Evolutionary conservation across 805 yeast species (phyloP).

Genomic region (Hanseniaspora singularis): DNA sequence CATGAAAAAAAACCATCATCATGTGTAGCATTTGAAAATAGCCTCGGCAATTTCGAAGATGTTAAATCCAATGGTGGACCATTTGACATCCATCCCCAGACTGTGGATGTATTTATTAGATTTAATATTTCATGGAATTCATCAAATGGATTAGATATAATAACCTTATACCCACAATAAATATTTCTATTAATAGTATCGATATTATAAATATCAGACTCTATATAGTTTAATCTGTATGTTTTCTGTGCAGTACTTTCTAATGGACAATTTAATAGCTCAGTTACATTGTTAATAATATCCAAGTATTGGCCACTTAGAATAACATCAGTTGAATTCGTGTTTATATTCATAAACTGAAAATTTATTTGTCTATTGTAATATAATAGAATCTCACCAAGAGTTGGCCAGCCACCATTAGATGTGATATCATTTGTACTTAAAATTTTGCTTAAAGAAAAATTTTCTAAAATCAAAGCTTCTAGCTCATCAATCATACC

Average conservation of each 20-base stretch:
- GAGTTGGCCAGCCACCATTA: slow-evolving; percentile 5
- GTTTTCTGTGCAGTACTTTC: too few relatives aligned
- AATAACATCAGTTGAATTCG: background rate
- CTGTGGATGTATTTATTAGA: slow-evolving; percentile 27
- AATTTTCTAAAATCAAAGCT: background rate
- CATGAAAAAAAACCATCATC: slow-evolving; percentile 13
- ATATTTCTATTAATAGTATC: slow-evolving; percentile 30
- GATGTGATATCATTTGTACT: background rate
- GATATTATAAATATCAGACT: background rate
- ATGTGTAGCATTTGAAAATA: slow-evolving; percentile 15
- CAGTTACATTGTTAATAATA: background rate
- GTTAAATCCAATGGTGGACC: too few relatives aligned
- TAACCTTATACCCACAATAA: slow-evolving; percentile 54
- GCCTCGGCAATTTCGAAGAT: too few relatives aligned
- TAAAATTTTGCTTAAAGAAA: background rate
- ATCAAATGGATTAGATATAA: slow-evolving; percentile 35
- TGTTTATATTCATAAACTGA: slow-evolving; percentile 2
- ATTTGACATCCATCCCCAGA: slow-evolving; percentile 67
- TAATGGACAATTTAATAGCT: slow-evolving; percentile 7
- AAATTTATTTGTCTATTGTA: slow-evolving; percentile 1
- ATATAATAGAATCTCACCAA: background rate
- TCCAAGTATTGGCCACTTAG: background rate
- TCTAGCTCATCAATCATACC: background rate
- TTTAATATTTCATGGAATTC: slow-evolving; percentile 25
- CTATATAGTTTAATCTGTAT: slow-evolving; percentile 1